Conservation (phyloP, 345 rosid genomes). For the Bretschneidera sinensis region DNA sequence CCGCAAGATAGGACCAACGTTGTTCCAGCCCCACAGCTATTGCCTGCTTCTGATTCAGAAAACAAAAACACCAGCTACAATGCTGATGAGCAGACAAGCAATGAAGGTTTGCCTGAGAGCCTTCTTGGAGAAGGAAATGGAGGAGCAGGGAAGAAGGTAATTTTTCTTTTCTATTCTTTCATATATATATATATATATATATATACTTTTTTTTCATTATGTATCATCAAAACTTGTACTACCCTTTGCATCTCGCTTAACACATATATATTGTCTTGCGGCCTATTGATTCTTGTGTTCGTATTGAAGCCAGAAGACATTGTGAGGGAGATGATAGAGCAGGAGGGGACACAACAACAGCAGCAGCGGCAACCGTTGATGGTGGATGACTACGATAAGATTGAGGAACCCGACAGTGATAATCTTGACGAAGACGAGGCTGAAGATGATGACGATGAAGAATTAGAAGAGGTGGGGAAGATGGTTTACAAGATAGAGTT, state of each 20-base stretch:
- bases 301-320: slow-evolving; percentile 81
- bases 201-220: too few species aligned
- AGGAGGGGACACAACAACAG: slow-evolving; percentile 29
- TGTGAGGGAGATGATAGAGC: slow-evolving; percentile 54
- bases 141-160: slow-evolving; percentile 44
- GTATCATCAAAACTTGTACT: too few species aligned
- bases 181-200: too few species aligned
- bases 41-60: slow-evolving; percentile 13
- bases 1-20: slow-evolving; percentile 21
- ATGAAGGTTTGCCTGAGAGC: slow-evolving; percentile 11
- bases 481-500: slow-evolving; percentile 53
- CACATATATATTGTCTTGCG: too few species aligned
- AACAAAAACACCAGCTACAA: slow-evolving; percentile 15
- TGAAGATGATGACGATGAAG: slow-evolving; percentile 41
- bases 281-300: slow-evolving; percentile 39
- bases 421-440: slow-evolving; percentile 31
- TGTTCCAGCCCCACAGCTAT: slow-evolving; percentile 12
- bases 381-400: slow-evolving; percentile 44
- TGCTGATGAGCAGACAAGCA: slow-evolving; percentile 19
- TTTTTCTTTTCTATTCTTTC: slow-evolving; percentile 7
- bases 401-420: slow-evolving; percentile 38
- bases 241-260: too few species aligned
- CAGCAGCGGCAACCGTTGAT: slow-evolving; percentile 24
- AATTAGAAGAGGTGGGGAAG: slow-evolving; percentile 42
- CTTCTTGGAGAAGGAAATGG: slow-evolving; percentile 33